These are phyloP conservation scores for Calonectria honghensis DNA, from an alignment of 2,329 filamentous ascomycete genomes.

Conservation along the genomic window DNA sequence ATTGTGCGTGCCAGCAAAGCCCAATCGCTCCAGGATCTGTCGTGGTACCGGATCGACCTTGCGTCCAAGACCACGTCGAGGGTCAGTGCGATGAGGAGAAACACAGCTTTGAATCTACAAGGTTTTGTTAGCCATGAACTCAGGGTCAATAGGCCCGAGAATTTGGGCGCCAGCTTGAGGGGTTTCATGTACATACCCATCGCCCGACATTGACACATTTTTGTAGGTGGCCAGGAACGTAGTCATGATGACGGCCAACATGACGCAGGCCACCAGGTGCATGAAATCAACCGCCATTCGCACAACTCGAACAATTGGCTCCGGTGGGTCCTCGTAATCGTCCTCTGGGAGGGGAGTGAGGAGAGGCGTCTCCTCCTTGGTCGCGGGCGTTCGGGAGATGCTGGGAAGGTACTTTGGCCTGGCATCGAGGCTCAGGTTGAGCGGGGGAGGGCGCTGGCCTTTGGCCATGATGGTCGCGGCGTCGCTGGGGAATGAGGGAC, in stretches of 20 bases:
- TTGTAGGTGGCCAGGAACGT: constrained; percentile 57
- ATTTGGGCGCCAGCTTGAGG: constrained; percentile 27
- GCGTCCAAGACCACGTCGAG: constrained; percentile 62
- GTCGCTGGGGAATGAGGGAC: not conserved
- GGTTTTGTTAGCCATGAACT: constrained; percentile 10
- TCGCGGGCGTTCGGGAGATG: constrained; percentile 48
- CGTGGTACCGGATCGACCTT: constrained; percentile 57
- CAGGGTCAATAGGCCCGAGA: not conserved
- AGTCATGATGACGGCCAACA: constrained; percentile 58
- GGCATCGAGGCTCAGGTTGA: constrained; percentile 57
- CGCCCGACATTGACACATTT: constrained; percentile 44
- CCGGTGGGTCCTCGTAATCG: constrained; percentile 49
- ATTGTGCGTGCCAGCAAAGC: constrained; percentile 57
- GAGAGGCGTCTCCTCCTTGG: constrained; percentile 51
- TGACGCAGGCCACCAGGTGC: constrained; percentile 57
- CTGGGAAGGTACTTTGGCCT: constrained; percentile 51
- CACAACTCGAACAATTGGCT: constrained; percentile 52
- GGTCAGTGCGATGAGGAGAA: constrained; percentile 57
- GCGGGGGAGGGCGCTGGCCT: constrained; percentile 56
- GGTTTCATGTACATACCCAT: constrained; percentile 46
- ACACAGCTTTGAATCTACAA: constrained; percentile 53
- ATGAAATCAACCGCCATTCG: constrained; percentile 56
- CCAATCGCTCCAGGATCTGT: constrained; percentile 57
- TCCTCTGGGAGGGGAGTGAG: constrained; percentile 52
- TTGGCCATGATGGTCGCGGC: constrained; percentile 54